Base-by-base conservation (phyloP, 257 asterid genomes). In the Cinchona pubescens region DNA sequence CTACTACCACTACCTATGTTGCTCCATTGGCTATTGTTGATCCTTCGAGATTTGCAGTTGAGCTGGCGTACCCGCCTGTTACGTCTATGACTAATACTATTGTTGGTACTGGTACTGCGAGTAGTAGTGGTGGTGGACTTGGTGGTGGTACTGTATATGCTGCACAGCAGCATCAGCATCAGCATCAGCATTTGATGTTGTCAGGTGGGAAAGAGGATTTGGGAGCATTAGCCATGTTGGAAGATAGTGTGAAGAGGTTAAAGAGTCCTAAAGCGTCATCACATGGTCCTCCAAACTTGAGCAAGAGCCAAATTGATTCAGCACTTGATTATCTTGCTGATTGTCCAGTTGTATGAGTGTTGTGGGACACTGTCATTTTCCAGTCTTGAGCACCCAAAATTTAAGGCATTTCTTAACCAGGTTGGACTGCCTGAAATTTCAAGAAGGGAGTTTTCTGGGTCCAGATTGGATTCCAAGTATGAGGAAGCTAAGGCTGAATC, bases 181-280 rank as follows among this genome's bases (percentile, higher is more conserved):
- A 80, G 48, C 91, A 82, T 59, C 82, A 78, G 78, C 97, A 88
- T 62, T 56, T 86, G 85, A 83, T 87, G 75, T 75, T 95, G 51
- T 92, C 98, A 2, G 99, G 99, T 40, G 99, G 99, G 37, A 92
- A 93, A 74, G 99, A 90, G 71, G 99, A 95, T 79, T 87, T 95
- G 67, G 94, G 96, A 0, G 93, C 98, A 35, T 76, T 95, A 13
- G 99, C 97, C 19, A 91, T 83, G 93, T 68, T 95, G 69, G 94
- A 95, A 72, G 96, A 92, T 53, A 91, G 97, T 71, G 99, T 95
- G 76, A 92, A 95, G 82, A 83, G 90, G 66, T 83, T 95, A 16
- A 95, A 92, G 73, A 91, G 98, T 78, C 99, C 99, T 0, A 95
- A 90, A 76, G 60, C 96, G n/a, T n/a, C n/a, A 15, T 87, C 90